Conservation (phyloP, 305 asterid species). For the Coffea humblotiana region DNA sequence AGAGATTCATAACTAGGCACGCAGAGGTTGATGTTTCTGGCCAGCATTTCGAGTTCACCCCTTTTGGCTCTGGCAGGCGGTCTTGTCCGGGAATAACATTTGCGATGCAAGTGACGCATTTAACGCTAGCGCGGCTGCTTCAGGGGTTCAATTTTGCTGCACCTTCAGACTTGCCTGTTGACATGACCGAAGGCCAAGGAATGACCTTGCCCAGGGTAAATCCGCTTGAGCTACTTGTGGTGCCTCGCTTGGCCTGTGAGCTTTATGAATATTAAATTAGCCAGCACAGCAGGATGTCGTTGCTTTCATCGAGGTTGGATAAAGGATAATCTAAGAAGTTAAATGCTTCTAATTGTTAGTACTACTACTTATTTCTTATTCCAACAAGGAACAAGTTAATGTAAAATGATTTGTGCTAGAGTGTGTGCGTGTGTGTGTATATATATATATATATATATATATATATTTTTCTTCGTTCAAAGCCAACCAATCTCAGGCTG, state of each 20-base stretch:
- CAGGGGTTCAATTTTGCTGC: slow-evolving; percentile 49
- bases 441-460: too few relatives aligned
- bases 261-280: slow-evolving; percentile 19
- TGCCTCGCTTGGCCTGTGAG: slow-evolving; percentile 33
- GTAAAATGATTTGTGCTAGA: too few relatives aligned
- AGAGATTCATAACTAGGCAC: slow-evolving; percentile 39
- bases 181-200: slow-evolving; percentile 48
- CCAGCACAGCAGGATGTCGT: too few relatives aligned
- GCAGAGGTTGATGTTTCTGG: slow-evolving; percentile 31
- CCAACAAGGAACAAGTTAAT: too few relatives aligned
- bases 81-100: slow-evolving; percentile 51
- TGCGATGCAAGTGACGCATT: slow-evolving; percentile 37
- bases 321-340: too few relatives aligned
- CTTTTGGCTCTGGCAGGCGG: slow-evolving; percentile 54
- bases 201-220: slow-evolving; percentile 41
- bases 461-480: too few relatives aligned
- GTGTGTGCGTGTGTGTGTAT: too few relatives aligned
- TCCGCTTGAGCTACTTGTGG: slow-evolving; percentile 39
- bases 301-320: too few relatives aligned
- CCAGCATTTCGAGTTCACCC: slow-evolving; percentile 43
- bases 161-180: slow-evolving; percentile 32
- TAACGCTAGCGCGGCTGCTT: slow-evolving; percentile 50
- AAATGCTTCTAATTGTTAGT: too few relatives aligned
- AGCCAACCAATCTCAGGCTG: too few relatives aligned
- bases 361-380: too few relatives aligned